These are phyloP conservation scores for Phaeophleospora eucalypticola DNA, from an alignment of 2,329 filamentous ascomycete genomes.

Conservation along the genomic window DNA sequence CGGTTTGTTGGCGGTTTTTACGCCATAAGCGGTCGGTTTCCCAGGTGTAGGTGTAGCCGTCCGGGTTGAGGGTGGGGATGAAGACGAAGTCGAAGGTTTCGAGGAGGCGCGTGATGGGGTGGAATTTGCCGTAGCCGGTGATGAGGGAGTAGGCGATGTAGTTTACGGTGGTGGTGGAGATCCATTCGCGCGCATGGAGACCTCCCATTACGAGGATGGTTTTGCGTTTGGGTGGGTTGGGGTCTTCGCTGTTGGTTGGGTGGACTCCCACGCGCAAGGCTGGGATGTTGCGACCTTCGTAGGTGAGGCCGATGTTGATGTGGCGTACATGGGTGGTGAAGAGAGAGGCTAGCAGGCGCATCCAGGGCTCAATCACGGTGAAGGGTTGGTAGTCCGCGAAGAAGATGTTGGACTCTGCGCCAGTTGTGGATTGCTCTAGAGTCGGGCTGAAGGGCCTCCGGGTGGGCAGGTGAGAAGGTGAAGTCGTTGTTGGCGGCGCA, in stretches of 20 bases:
- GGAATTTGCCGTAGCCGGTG: constrained; percentile 70
- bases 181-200: constrained; percentile 94
- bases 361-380: constrained; percentile 82
- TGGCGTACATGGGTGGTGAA: constrained; percentile 75
- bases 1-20: constrained; percentile 84
- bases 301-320: constrained; percentile 76
- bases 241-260: constrained; percentile 46
- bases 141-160: constrained; percentile 88
- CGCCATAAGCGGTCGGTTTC: constrained; percentile 87
- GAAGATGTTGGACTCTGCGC: constrained; percentile 62
- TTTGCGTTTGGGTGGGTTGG: constrained; percentile 54
- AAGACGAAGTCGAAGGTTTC: constrained; percentile 84
- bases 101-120: constrained; percentile 69
- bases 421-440: constrained; percentile 19
- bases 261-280: constrained; percentile 71
- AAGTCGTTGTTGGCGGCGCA: constrained; percentile 8
- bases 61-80: constrained; percentile 84
- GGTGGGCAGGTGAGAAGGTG: constrained; percentile 8
- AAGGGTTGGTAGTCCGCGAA: constrained; percentile 90
- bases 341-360: constrained; percentile 83
- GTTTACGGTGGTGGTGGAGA: constrained; percentile 83
- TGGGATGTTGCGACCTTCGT: constrained; percentile 80
- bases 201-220: constrained; percentile 81
- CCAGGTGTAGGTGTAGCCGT: constrained; percentile 94
- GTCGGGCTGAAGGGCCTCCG: constrained; percentile 24